Evolutionary conservation across 2,329 filamentous ascomycete genomes (phyloP), one percentile per base, ranked within the genome.

Genomic region (Cladosporium sp.): DNA sequence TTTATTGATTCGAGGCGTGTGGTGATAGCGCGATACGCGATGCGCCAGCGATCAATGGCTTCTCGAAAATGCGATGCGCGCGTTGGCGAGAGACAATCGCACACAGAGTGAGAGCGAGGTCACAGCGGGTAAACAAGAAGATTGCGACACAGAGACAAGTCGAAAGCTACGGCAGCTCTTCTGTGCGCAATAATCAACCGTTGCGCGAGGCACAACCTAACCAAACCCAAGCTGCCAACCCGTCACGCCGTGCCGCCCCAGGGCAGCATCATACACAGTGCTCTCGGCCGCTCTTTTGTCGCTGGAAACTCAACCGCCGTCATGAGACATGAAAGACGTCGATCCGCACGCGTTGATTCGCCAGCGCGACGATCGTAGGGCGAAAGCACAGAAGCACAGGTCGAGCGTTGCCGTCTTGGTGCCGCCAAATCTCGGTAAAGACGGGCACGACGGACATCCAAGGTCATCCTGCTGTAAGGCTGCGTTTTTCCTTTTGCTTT

Each of bases 141-240:
- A 32, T 28, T 28, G 39, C 39, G 39, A 23, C 39, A 46, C n/a
- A 32, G 28, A 28, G 10, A 26, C 48, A 28, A 18, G 28, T 3
- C n/a, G 49, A 28, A 32, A 54, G 25, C 51, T 54, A 30, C 51
- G 51, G 28, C 51, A 54, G 51, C 51, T 54, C 51, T 30, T 26
- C 49, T n/a, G 49, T 28, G 25, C 49, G 28, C 49, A n/a, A 53
- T 13, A n/a, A 53, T 13, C 23, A 23, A 18, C 32, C 54, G 32
- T 39, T 39, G 32, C 11, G 53, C 28, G 48, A 51, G 32, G 32
- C 53, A 57, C 53, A 57, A 34, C 21, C 54, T 23, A 16, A 56
- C 21, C 54, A 14, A 16, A 56, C 51, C n/a, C 51, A 57, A 57
- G 54, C 54, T 57, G 54, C 54, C 54, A 57, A 57, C 48, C 54